A percentile compares a stretch with the other conserved stretches of the same genome.
These are phyloP conservation scores for Cladorrhinum sp. DNA, from an alignment of 2,329 filamentous ascomycete species.

Conservation along the genomic window DNA sequence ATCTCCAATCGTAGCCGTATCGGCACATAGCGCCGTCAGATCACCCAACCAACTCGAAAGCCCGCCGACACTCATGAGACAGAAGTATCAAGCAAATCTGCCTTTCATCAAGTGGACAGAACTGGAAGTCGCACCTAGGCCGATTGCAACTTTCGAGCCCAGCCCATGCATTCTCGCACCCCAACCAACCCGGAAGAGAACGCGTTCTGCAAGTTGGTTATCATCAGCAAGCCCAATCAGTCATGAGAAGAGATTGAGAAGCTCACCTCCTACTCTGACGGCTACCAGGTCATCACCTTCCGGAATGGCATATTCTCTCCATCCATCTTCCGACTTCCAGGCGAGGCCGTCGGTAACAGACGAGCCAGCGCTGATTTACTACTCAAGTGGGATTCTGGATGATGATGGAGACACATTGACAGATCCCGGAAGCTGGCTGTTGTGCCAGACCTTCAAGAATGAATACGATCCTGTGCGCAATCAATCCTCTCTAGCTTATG, in stretches of 20 bases:
- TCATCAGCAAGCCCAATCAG: neutral
- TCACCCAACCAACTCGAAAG: too few relatives aligned
- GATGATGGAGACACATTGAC: neutral
- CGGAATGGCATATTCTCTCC: too few relatives aligned
- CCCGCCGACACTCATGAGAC: too few relatives aligned
- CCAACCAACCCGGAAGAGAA: neutral
- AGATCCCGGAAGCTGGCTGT: neutral
- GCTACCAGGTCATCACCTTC: too few relatives aligned
- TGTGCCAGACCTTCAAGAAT: neutral
- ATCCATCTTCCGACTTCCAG: neutral
- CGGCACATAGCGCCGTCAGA: too few relatives aligned
- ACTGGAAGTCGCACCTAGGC: too few relatives aligned
- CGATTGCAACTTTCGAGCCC: too few relatives aligned
- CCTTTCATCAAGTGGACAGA: too few relatives aligned
- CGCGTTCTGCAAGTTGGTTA: neutral
- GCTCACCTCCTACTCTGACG: neutral
- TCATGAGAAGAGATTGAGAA: neutral
- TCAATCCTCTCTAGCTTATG: too few relatives aligned
- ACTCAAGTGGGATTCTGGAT: neutral
- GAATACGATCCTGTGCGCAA: neutral
- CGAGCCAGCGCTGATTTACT: neutral
- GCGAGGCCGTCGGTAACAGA: too few relatives aligned
- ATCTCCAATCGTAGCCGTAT: too few relatives aligned
- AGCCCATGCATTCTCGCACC: neutral
- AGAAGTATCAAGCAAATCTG: too few relatives aligned